phyloP scores from a whole-genome alignment of 352 stramenopile species.

The Stramenopiles sp. region DNA sequence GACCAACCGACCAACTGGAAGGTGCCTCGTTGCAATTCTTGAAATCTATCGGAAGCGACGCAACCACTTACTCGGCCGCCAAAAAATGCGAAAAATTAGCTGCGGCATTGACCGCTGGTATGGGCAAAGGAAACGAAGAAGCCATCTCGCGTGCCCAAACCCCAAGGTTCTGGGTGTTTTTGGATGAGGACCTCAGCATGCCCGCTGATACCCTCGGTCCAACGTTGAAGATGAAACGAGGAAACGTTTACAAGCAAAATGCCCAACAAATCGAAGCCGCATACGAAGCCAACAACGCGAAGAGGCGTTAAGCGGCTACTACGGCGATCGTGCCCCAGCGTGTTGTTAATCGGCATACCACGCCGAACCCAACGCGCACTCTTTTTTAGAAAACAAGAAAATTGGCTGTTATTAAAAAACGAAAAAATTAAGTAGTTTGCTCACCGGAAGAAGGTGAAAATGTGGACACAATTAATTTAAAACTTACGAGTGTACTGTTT shows the following conservation, averaged over 20 bases:
- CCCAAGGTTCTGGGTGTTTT: constrained; percentile 56
- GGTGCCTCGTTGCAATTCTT: constrained; percentile 38
- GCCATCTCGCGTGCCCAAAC: constrained; percentile 54
- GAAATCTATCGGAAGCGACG: constrained; percentile 35
- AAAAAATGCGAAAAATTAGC: constrained; percentile 43
- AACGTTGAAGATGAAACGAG: constrained; percentile 85
- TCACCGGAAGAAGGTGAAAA: no score
- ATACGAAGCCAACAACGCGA: constrained; percentile 33
- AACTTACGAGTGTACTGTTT: no score
- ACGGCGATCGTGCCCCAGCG: background rate
- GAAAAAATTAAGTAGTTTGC: no score
- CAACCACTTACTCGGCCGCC: constrained; percentile 52
- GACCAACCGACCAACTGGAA: constrained; percentile 54
- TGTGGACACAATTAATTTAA: no score
- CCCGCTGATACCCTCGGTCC: constrained; percentile 72
- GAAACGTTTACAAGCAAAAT: constrained; percentile 73
- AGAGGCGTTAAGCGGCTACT: background rate
- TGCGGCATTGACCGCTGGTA: constrained; percentile 39
- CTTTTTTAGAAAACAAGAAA: no score
- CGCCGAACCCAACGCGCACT: background rate
- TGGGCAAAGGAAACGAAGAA: constrained; percentile 48
- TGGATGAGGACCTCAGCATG: constrained; percentile 70
- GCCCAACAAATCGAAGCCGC: constrained; percentile 55
- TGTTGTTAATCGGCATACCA: background rate
- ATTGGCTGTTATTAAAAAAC: no score